Percentiles rank a stretch among this genome's conserved stretches.
phyloP scores from a whole-genome alignment of 2,329 filamentous ascomycete species.

The Pseudogymnoascus destructans region DNA sequence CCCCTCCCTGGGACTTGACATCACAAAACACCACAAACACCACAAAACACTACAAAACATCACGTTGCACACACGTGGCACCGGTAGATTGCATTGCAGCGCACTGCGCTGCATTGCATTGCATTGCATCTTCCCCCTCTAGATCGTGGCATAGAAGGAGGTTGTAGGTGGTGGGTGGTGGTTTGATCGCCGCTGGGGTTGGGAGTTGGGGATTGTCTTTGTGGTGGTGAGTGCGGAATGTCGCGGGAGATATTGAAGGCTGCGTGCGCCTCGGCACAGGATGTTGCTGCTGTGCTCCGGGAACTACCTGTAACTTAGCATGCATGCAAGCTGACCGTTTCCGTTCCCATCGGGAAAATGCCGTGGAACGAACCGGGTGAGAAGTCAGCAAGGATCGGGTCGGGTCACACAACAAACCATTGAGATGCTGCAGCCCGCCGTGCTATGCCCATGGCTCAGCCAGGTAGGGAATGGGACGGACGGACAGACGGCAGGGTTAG shows the following conservation, averaged over 20 bases:
- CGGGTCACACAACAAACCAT: not conserved
- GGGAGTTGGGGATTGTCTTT: not conserved
- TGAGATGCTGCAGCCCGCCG: not conserved
- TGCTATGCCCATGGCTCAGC: no score
- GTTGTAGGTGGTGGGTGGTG: not conserved
- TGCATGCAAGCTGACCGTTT: not conserved
- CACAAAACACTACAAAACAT: not conserved
- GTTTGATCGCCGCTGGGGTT: not conserved
- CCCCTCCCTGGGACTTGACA: not conserved
- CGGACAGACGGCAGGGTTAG: not conserved
- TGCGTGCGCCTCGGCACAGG: not conserved
- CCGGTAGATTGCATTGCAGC: not conserved
- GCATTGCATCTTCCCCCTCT: not conserved
- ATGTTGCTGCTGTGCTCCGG: no score
- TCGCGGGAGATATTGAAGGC: not conserved
- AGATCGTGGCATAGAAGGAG: no score
- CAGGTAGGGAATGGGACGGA: no score
- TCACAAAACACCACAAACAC: not conserved
- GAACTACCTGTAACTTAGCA: not conserved
- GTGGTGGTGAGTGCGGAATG: not conserved
- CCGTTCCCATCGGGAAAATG: not conserved
- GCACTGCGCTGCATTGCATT: not conserved
- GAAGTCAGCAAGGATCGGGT: no score
- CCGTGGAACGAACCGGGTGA: no score
- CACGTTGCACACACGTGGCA: not conserved